Conservation (phyloP, 139 green algal genomes). For the Chlamydomonas urium region DNA sequence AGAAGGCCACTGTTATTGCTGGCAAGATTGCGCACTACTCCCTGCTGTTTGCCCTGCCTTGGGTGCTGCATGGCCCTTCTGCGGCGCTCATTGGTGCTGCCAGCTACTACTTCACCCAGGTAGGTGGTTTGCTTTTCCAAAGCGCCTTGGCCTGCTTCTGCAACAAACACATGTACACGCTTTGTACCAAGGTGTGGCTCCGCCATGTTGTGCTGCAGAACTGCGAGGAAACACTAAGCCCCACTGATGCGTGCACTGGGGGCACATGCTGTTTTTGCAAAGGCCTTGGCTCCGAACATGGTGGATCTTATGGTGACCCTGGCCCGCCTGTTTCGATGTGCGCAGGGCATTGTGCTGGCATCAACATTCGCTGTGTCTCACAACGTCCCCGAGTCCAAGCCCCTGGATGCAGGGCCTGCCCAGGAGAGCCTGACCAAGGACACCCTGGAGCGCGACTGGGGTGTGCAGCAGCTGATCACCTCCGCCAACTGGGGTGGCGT, state of each 20-base stretch:
- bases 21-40: slow-evolving; percentile 76
- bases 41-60: slow-evolving; percentile 60
- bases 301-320: too few relatives aligned
- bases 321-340: neutral
- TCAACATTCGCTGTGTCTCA: slow-evolving; percentile 77
- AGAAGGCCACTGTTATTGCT: slow-evolving; percentile 53
- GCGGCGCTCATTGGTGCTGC: slow-evolving; percentile 42
- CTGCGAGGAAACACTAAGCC: too few relatives aligned
- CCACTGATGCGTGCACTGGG: too few relatives aligned
- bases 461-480: slow-evolving; percentile 76
- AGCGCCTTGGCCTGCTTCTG: too few relatives aligned
- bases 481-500: slow-evolving; percentile 77
- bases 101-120: slow-evolving; percentile 46
- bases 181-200: too few relatives aligned
- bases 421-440: slow-evolving; percentile 17
- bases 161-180: too few relatives aligned
- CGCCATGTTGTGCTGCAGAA: too few relatives aligned
- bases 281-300: too few relatives aligned
- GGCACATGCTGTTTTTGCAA: too few relatives aligned
- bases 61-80: slow-evolving; percentile 42
- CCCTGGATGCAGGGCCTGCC: slow-evolving; percentile 34
- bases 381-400: slow-evolving; percentile 77
- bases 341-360: slow-evolving; percentile 72
- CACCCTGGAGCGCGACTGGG: slow-evolving; percentile 56
- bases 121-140: too few relatives aligned